Percentiles rank a stretch among this genome's conserved stretches.
These are phyloP conservation scores for Neonectria neomacrospora DNA, from an alignment of 2,329 filamentous ascomycete species.

Conservation along the genomic window DNA sequence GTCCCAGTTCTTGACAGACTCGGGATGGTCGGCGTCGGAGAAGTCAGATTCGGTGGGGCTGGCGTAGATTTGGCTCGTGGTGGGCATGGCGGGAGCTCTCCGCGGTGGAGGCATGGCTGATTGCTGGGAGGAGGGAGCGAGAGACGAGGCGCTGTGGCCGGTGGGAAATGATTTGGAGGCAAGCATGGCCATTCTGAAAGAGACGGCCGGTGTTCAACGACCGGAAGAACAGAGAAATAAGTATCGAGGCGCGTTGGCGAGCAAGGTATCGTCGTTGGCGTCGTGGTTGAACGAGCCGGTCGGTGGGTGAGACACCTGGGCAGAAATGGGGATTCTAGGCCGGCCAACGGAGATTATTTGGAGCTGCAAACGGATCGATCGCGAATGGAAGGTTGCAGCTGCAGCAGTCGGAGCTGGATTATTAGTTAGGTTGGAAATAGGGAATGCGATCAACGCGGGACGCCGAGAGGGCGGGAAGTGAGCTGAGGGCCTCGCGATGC, in stretches of 20 bases:
- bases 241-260: conserved; percentile 11
- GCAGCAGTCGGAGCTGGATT: conserved; percentile 30
- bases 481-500: conserved; percentile 22
- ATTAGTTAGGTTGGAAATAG: conserved; percentile 36
- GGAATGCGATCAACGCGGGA: conserved; percentile 43
- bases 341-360: conserved; percentile 31
- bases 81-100: conserved; percentile 61
- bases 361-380: conserved; percentile 11
- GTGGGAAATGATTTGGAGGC: conserved; percentile 78
- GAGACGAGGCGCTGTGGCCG: conserved; percentile 59
- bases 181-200: conserved; percentile 75
- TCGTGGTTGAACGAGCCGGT: conserved; percentile 26
- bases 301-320: conserved; percentile 38
- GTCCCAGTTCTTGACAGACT: conserved; percentile 86
- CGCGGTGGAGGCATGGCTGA: conserved; percentile 63
- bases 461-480: conserved; percentile 33
- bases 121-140: conserved; percentile 60
- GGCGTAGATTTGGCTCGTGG: conserved; percentile 69
- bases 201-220: conserved; percentile 18
- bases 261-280: conserved; percentile 11
- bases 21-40: conserved; percentile 81
- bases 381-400: conserved; percentile 4
- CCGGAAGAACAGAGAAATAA: conserved; percentile 12
- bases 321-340: conserved; percentile 37
- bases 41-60: conserved; percentile 95